Percentiles rank a stretch among this genome's conserved stretches.
These are phyloP conservation scores for Lactarius hengduanensis DNA, from an alignment of 768 basidiomycete species.

Conservation along the genomic window DNA sequence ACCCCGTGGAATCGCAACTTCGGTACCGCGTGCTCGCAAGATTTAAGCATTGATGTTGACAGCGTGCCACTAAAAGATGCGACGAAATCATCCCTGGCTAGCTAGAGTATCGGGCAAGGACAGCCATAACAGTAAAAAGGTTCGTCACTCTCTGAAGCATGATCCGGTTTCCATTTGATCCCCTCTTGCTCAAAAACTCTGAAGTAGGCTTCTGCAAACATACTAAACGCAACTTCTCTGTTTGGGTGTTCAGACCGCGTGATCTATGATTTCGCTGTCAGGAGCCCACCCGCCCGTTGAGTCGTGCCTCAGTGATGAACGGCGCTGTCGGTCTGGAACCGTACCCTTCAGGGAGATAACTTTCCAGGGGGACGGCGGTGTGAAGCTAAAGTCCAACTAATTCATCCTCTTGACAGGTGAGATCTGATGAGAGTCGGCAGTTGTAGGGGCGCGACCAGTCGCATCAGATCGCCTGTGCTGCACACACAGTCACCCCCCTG, in stretches of 20 bases:
- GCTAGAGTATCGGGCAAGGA: not conserved
- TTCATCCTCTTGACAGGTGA: not conserved
- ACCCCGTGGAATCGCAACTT: not conserved
- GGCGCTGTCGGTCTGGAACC: not conserved
- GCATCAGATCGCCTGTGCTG: not conserved
- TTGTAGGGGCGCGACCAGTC: not conserved
- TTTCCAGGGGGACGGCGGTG: not conserved
- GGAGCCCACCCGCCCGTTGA: not conserved
- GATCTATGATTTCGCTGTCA: not conserved
- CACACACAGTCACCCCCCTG: not conserved
- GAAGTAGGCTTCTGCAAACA: not conserved
- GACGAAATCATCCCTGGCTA: not conserved
- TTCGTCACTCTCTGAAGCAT: not conserved
- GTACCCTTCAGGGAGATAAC: not conserved
- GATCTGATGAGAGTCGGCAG: not conserved
- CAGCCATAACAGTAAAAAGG: not conserved
- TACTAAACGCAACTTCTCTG: not conserved
- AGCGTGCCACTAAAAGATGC: not conserved
- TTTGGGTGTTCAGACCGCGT: not conserved
- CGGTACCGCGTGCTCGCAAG: conserved; percentile 3
- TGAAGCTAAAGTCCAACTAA: not conserved
- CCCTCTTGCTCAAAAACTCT: not conserved
- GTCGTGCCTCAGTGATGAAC: not conserved
- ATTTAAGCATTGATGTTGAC: not conserved
- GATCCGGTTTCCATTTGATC: conserved; percentile 7